A percentile compares a stretch with the other conserved stretches of the same genome.
Evolutionary conservation across 129 eudicot genomes (phyloP).

Genomic region (Tagetes erecta): DNA sequence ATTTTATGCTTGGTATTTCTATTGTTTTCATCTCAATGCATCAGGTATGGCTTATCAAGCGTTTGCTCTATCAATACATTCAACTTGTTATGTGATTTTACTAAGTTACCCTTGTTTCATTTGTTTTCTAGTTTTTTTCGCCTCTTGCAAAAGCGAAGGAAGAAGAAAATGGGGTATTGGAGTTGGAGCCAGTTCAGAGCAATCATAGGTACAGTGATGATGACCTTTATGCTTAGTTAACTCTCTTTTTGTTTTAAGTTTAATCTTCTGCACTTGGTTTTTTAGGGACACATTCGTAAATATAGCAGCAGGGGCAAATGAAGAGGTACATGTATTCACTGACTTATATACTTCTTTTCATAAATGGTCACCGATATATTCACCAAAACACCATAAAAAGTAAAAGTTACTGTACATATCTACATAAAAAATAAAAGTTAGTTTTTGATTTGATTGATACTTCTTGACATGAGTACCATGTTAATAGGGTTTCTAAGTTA

Average conservation of each 20-base stretch:
- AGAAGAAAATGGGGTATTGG: slow-evolving; percentile 64
- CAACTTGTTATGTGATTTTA: slow-evolving; percentile 2
- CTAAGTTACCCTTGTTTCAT: slow-evolving; percentile 30
- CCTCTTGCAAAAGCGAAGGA: slow-evolving; percentile 92
- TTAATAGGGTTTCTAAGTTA: no score
- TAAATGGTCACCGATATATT: background rate
- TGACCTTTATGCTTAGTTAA: background rate
- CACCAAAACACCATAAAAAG: background rate
- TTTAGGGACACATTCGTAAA: slow-evolving; percentile 60
- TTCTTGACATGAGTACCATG: no score
- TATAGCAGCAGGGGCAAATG: slow-evolving; percentile 95
- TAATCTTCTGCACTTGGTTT: slow-evolving; percentile 3
- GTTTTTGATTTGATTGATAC: no score
- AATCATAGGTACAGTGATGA: slow-evolving; percentile 53
- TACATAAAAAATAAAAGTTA: no score
- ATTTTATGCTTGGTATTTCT: slow-evolving; percentile 90
- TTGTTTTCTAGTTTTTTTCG: slow-evolving; percentile 77
- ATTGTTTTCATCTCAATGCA: slow-evolving; percentile 98
- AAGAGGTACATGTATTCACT: slow-evolving; percentile 51
- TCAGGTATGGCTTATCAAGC: slow-evolving; percentile 55
- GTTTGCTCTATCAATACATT: background rate
- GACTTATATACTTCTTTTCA: slow-evolving; percentile 11
- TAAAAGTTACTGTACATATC: background rate
- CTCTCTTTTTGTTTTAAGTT: background rate
- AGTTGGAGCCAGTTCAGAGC: slow-evolving; percentile 50